phyloP scores from a whole-genome alignment of 768 basidiomycete genomes.

The Hydnum rufescens region DNA sequence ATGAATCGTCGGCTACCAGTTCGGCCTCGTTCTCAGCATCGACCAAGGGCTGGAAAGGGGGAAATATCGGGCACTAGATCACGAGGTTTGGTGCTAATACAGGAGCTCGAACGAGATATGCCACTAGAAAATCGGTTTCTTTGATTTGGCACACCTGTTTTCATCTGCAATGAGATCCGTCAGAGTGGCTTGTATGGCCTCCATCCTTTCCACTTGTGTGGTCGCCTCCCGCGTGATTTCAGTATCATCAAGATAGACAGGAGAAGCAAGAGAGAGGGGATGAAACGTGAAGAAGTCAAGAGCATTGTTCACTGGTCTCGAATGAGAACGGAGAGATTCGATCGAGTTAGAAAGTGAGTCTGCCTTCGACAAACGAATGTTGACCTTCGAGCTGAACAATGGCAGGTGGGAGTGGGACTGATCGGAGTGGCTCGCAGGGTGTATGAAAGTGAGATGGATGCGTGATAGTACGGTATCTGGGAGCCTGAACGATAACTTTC shows the following conservation, averaged over 20 bases:
- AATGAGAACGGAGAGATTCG: not conserved
- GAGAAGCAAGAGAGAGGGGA: conserved; percentile 27
- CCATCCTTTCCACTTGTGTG: conserved; percentile 66
- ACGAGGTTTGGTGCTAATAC: not conserved
- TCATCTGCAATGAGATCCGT: conserved; percentile 90
- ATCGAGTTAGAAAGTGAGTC: not conserved
- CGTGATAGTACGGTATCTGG: conserved; percentile 3
- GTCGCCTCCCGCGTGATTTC: conserved; percentile 41
- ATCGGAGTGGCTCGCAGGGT: not conserved
- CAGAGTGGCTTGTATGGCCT: conserved; percentile 88
- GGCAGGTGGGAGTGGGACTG: not conserved
- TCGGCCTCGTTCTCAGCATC: conserved; percentile 28
- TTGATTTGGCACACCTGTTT: conserved; percentile 17
- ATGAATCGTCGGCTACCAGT: conserved; percentile 22
- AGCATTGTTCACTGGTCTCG: conserved; percentile 17
- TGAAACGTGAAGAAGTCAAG: conserved; percentile 70
- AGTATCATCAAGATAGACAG: conserved; percentile 58
- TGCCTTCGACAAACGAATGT: not conserved
- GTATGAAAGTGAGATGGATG: conserved; percentile 3
- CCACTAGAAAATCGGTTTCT: not conserved
- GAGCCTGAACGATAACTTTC: conserved; percentile 2
- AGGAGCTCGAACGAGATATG: not conserved
- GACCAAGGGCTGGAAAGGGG: conserved; percentile 10
- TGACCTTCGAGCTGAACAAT: too few species aligned
- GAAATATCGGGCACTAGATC: not conserved